Conservation (phyloP, 768 basidiomycete species). For the Strobilomyces dryophilus region DNA sequence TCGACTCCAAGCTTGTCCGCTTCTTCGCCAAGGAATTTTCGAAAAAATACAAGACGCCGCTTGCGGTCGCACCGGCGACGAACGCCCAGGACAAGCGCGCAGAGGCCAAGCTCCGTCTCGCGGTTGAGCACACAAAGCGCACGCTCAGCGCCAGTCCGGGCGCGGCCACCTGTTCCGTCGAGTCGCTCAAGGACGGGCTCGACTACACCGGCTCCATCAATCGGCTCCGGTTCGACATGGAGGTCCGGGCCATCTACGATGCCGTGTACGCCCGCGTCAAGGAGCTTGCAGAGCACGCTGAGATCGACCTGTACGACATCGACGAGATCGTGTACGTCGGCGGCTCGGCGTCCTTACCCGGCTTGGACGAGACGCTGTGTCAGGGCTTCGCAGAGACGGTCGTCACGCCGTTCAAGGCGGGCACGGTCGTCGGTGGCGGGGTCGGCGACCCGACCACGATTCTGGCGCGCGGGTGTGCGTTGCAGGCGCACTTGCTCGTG, state of each 20-base stretch:
- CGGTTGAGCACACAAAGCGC: conserved; percentile 92
- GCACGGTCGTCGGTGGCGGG: conserved; percentile 68
- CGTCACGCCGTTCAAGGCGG: conserved; percentile 60
- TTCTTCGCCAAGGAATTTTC: conserved; percentile 96
- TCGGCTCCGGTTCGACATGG: conserved; percentile 54
- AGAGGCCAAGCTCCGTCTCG: conserved; percentile 88
- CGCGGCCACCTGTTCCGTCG: conserved; percentile 88
- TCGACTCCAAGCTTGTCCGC: conserved; percentile 81
- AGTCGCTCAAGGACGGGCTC: conserved; percentile 89
- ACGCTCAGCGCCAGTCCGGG: conserved; percentile 83
- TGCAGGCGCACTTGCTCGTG: conserved; percentile 65
- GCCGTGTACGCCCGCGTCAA: conserved; percentile 48
- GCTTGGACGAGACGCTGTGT: conserved; percentile 57
- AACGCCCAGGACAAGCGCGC: conserved; percentile 71
- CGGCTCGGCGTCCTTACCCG: conserved; percentile 69
- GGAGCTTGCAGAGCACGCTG: conserved; percentile 47
- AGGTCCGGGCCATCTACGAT: conserved; percentile 57
- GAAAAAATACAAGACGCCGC: conserved; percentile 84
- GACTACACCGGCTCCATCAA: conserved; percentile 79
- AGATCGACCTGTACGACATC: conserved; percentile 60
- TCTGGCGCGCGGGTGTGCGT: conserved; percentile 70
- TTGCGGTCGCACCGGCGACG: conserved; percentile 59
- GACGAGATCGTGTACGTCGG: conserved; percentile 82
- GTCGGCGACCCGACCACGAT: conserved; percentile 75
- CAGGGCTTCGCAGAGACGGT: conserved; percentile 58